Evolutionary conservation across 2,329 filamentous ascomycete species (phyloP), one percentile per base, ranked within the genome.

Genomic region (Aurifilum marmelostoma): DNA sequence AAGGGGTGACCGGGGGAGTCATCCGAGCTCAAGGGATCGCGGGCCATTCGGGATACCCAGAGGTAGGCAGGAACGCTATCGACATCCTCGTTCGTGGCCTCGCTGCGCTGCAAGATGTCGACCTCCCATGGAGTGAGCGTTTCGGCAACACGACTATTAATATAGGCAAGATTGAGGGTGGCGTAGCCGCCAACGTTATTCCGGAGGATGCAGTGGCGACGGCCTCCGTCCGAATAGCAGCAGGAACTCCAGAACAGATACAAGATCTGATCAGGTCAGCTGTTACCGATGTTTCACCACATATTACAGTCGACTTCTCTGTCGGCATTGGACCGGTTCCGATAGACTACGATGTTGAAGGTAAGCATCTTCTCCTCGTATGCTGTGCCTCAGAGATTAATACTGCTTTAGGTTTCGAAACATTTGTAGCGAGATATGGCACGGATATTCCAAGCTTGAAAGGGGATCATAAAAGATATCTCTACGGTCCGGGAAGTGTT

Each of bases 111-210:
- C n/a, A n/a, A n/a, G n/a, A 89, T 29, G 80, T 93, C 0, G 88
- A 93, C 59, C 81, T 97, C 1, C 94, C 94, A 0, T 87, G 84
- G 70, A 94, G 90, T 73, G 86, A 92, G 59, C 88, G 91, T 73
- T 97, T 92, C 75, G 96, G 96, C 5, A 91, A 92, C 73, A 97
- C 93, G 0, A 98, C 96, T 0, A 83, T 97, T 76, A 98, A 98
- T 73, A 85, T 98, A 59, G 96, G 95, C 0, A 80, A 82, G 9
- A 84, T 97, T 16, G 81, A 88, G 0, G 95, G 93, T 16, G 95
- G 96, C 5, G 91, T 97, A 0, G 95, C 95, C 0, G 84, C 84
- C 0, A 98, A 98, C 74, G 94, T 98, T 3, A 93, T 98, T 47
- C 89, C 96, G 0, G 91, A 92, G 37, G 29, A 60, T 60, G 56